Conservation (phyloP, 2,329 filamentous ascomycete species). For the Neoarthrinium moseri region DNA sequence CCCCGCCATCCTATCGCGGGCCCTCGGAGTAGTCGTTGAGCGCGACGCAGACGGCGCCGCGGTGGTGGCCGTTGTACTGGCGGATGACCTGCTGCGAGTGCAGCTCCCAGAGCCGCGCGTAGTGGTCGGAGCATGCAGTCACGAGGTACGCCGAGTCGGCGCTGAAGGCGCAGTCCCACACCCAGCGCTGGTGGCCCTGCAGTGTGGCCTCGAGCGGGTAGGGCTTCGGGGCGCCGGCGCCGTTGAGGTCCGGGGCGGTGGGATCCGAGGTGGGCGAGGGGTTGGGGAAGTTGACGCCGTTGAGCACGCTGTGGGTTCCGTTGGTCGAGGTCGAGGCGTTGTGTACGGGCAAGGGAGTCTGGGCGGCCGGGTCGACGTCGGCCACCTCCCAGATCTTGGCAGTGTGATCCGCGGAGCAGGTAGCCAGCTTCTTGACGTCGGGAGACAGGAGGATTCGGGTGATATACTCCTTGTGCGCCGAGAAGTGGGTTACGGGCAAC, state of each 20-base stretch:
- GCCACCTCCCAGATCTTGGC: conserved; percentile 93
- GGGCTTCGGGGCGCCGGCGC: conserved; percentile 41
- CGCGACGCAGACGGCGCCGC: conserved; percentile 88
- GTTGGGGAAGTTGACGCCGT: conserved; percentile 3
- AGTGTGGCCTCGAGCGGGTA: conserved; percentile 85
- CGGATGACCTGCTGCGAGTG: conserved; percentile 84
- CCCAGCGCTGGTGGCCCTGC: conserved; percentile 90
- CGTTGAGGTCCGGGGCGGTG: conserved; percentile 13
- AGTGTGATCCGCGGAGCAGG: conserved; percentile 89
- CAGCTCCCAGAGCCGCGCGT: conserved; percentile 88
- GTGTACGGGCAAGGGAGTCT: conserved; percentile 12
- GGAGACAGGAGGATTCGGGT: conserved; percentile 88
- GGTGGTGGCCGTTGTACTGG: conserved; percentile 93
- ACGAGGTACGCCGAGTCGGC: conserved; percentile 92
- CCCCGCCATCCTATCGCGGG: conserved; percentile 31
- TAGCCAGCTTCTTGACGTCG: conserved; percentile 91
- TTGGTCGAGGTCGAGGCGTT: conserved; percentile 7
- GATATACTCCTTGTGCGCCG: conserved; percentile 88
- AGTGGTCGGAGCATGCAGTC: conserved; percentile 91
- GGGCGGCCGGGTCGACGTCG: conserved; percentile 56
- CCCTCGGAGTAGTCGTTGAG: conserved; percentile 80
- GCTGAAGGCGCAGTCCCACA: conserved; percentile 96
- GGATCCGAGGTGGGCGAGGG: conserved; percentile 4
- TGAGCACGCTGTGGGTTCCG: conserved; percentile 5
- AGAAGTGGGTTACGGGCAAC: conserved; percentile 84